Evolutionary conservation across 768 basidiomycete species (phyloP).

Genomic region (Psilocybe subaeruginosa): DNA sequence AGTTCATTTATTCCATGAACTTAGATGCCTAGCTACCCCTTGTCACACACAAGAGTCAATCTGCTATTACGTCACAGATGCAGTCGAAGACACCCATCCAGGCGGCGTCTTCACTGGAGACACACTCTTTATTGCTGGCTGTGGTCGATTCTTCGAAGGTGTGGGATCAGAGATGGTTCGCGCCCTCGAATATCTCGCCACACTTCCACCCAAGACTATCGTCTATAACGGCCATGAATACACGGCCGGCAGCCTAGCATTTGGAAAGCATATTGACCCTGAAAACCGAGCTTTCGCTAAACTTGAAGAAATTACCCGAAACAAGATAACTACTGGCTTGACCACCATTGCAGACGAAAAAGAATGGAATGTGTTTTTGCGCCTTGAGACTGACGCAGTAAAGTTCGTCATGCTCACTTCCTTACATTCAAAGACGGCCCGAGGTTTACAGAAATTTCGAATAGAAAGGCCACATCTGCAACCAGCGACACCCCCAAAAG

Average conservation of each 20-base stretch:
- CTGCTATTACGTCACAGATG: slow-evolving; percentile 78
- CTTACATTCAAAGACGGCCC: background rate
- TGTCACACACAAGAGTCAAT: slow-evolving; percentile 98
- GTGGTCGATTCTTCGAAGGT: slow-evolving; percentile 95
- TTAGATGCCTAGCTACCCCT: slow-evolving; percentile 82
- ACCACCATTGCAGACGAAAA: slow-evolving; percentile 95
- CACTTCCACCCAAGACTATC: slow-evolving; percentile 77
- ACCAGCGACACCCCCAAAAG: slow-evolving; percentile 45
- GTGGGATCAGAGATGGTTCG: slow-evolving; percentile 78
- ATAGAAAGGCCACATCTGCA: slow-evolving; percentile 54
- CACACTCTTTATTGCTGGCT: slow-evolving; percentile 87
- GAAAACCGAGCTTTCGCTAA: slow-evolving; percentile 61
- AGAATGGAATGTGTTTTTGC: slow-evolving; percentile 95
- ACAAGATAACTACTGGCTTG: slow-evolving; percentile 73
- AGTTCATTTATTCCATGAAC: slow-evolving; percentile 9
- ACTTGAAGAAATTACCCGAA: slow-evolving; percentile 60
- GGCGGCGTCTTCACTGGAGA: slow-evolving; percentile 94
- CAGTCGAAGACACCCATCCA: slow-evolving; percentile 48
- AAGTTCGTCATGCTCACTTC: slow-evolving; percentile 45
- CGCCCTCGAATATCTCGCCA: slow-evolving; percentile 70
- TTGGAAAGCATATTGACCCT: slow-evolving; percentile 65
- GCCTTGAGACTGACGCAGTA: slow-evolving; percentile 63
- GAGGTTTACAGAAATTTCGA: slow-evolving; percentile 1
- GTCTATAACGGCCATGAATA: slow-evolving; percentile 95
- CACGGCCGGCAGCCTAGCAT: slow-evolving; percentile 73